A percentile compares a stretch with the other conserved stretches of the same genome.
Evolutionary conservation across 352 stramenopile species (phyloP).

Genomic region (Pythium sukuiense): DNA sequence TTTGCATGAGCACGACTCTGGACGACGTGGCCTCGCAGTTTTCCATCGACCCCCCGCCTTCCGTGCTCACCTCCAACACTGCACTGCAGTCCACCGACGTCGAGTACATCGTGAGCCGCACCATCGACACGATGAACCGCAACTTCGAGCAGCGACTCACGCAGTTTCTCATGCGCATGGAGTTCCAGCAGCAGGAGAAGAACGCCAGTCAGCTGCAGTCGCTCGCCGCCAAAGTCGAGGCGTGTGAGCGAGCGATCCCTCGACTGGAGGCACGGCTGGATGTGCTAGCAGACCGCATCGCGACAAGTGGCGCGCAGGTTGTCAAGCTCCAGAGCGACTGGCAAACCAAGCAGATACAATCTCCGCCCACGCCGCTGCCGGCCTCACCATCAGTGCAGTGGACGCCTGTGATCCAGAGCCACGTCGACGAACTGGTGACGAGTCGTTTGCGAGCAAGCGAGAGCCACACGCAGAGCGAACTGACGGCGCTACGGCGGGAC

Average conservation of each 20-base stretch:
- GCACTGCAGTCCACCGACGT: conserved; percentile 45
- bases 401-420: conserved; percentile 44
- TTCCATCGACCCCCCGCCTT: conserved; percentile 24
- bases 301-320: conserved; percentile 39
- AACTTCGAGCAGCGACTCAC: conserved; percentile 63
- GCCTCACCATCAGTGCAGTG: conserved; percentile 10
- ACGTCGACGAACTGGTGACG: conserved; percentile 50
- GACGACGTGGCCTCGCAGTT: conserved; percentile 32
- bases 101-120: conserved; percentile 65
- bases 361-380: neutral
- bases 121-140: conserved; percentile 65
- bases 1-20: conserved; percentile 16
- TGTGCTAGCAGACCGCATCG: conserved; percentile 56
- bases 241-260: conserved; percentile 61
- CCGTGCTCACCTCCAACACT: conserved; percentile 6
- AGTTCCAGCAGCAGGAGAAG: conserved; percentile 61
- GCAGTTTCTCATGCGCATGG: conserved; percentile 56
- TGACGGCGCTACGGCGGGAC: conserved; percentile 35
- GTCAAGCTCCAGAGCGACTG: conserved; percentile 44
- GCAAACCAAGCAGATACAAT: neutral
- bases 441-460: conserved; percentile 37
- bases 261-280: conserved; percentile 60
- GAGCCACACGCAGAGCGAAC: conserved; percentile 31
- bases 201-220: conserved; percentile 53
- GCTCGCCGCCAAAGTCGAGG: conserved; percentile 54